Base-by-base conservation (phyloP, 345 rosid species). In the Aegle marmelos region DNA sequence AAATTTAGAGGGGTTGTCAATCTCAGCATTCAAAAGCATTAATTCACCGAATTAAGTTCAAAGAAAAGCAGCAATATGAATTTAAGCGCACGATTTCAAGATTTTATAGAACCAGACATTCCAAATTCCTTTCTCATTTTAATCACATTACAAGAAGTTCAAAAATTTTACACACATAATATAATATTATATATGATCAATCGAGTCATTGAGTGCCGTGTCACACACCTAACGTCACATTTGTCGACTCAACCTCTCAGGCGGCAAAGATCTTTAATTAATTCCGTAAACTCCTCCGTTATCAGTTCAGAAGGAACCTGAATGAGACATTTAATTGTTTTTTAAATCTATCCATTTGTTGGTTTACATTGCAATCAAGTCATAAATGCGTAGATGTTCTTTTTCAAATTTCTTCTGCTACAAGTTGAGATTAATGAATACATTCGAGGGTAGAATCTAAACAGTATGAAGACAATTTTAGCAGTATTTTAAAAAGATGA, bases 331-430 rank as follows among this genome's bases (percentile, higher is more conserved):
- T 33, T 33, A 56, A 28, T 70, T 25, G 1, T 21, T 22, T 31
- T 65, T 45, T 3, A 76, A 69, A 48, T n/a, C 56, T 22, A 81
- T 80, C 25, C 31, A 21, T 76, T 80, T 86, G 84, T 85, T 84
- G 70, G 69, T 79, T 84, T 82, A 75, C 50, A 69, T 84, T 82
- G 75, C 50, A 69, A 85, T 81, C 76, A 81, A 83, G 76, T 72
- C 79, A 59, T 64, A 25, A 21, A 56, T 39, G 7, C 19, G 27
- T 37, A 56, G 53, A 22, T 10, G 28, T 33, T 73, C 68, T 30
- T 36, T 19, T 74, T 54, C 58, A 69, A 70, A 33, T 37, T 64
- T 27, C 71, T 62, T 68, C 64, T 70, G 11, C 24, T 56, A 78
- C 83, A 72, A 79, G 85, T 73, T 72, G 86, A 83, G 48, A 64